Conservation (phyloP, 2,329 filamentous ascomycete species). For the Parafenestella ontariensis region DNA sequence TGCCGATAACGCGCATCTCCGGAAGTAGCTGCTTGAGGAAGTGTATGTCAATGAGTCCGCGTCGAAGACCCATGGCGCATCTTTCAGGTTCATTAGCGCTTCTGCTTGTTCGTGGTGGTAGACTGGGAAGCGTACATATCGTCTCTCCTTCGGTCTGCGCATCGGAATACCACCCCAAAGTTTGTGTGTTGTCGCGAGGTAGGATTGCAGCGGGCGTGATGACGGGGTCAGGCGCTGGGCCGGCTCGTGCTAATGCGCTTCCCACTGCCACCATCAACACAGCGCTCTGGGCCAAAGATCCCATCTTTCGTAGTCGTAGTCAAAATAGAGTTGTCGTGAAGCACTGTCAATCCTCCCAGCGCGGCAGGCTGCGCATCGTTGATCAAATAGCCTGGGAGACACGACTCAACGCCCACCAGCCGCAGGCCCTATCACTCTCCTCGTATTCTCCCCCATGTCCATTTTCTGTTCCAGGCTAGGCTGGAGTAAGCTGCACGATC, state of each 20-base stretch:
- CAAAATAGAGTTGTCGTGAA: neutral
- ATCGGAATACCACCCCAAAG: slow-evolving; percentile 14
- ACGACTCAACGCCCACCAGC: neutral
- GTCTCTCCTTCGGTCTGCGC: slow-evolving; percentile 5
- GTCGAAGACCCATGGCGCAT: slow-evolving; percentile 13
- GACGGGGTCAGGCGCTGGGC: neutral
- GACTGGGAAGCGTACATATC: neutral
- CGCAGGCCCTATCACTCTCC: neutral
- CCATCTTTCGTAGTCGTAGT: neutral
- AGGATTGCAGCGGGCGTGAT: slow-evolving; percentile 6
- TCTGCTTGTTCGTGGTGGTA: neutral
- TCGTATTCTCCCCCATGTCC: no score
- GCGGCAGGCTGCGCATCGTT: neutral
- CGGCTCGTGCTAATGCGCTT: neutral
- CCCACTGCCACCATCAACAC: neutral
- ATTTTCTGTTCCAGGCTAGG: neutral
- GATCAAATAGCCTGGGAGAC: neutral
- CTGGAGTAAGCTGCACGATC: neutral
- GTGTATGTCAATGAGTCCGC: slow-evolving; percentile 8
- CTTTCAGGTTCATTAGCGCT: neutral
- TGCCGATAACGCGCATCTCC: slow-evolving; percentile 6
- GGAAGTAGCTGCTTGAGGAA: slow-evolving; percentile 6
- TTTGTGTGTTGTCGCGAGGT: slow-evolving; percentile 3
- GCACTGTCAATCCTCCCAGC: neutral
- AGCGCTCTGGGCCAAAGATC: neutral